A percentile compares a stretch with the other conserved stretches of the same genome.
Conservation (phyloP, 371 early-diverging fungal species). For the Syncephalastrum sp. region DNA sequence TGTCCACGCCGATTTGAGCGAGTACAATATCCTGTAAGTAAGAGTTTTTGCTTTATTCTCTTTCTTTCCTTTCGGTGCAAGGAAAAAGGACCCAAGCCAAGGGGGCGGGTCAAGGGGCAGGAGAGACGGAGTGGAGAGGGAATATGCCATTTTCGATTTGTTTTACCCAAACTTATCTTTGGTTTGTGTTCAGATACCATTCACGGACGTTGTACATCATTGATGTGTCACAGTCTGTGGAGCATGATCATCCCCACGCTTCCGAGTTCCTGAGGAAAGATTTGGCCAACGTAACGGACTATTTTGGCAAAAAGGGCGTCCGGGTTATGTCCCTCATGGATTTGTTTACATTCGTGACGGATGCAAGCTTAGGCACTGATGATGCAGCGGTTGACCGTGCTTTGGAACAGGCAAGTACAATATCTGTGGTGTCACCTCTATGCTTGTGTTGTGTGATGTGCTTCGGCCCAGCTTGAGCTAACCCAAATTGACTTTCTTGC, state of each 20-base stretch:
- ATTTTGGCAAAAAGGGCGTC: conserved; percentile 85
- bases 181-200: conserved; percentile 62
- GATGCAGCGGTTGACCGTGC: conserved; percentile 68
- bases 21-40: conserved; percentile 95
- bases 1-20: conserved; percentile 99
- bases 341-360: conserved; percentile 90
- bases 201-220: conserved; percentile 86
- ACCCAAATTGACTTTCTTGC: too few relatives aligned
- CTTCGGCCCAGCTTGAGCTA: neutral
- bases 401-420: conserved; percentile 53
- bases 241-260: conserved; percentile 99
- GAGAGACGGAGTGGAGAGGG: neutral
- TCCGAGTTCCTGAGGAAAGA: conserved; percentile 97
- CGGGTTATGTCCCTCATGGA: conserved; percentile 81
- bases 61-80: neutral
- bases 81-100: neutral
- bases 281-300: conserved; percentile 94
- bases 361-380: conserved; percentile 55
- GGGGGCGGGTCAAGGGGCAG: too few relatives aligned
- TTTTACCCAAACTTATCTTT: too few relatives aligned
- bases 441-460: conserved; percentile 1
- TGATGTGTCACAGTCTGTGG: conserved; percentile 99
- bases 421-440: conserved; percentile 4
- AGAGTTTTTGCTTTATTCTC: neutral
- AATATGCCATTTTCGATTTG: too few relatives aligned